Evolutionary conservation across 768 basidiomycete genomes (phyloP).

Genomic region (Mycena maculata): DNA sequence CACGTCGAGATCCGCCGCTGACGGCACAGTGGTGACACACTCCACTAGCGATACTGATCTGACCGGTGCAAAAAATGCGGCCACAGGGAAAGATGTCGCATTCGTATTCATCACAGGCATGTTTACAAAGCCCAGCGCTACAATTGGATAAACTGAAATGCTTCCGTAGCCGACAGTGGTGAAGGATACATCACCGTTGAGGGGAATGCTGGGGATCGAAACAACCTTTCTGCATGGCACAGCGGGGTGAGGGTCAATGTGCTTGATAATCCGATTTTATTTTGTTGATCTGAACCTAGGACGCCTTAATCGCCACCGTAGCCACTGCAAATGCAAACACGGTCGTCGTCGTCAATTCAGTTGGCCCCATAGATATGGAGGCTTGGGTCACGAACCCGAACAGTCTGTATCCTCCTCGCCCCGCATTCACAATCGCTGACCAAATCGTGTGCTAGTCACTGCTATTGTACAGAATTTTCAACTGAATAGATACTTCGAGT

Average conservation of each 20-base stretch:
- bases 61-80: conserved; percentile 55
- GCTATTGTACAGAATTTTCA: conserved; percentile 47
- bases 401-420: conserved; percentile 38
- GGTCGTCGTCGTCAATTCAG: conserved; percentile 75
- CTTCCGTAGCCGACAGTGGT: conserved; percentile 36
- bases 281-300: conserved; percentile 37
- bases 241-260: conserved; percentile 48
- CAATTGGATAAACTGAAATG: neutral
- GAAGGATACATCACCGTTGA: conserved; percentile 57
- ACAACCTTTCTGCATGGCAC: conserved; percentile 63
- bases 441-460: conserved; percentile 41
- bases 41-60: conserved; percentile 64
- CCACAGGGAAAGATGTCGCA: conserved; percentile 59
- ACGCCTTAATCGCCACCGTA: conserved; percentile 61
- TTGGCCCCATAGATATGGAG: conserved; percentile 70
- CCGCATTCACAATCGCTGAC: neutral
- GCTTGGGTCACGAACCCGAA: conserved; percentile 69
- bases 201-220: conserved; percentile 68
- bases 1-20: conserved; percentile 49
- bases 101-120: conserved; percentile 65
- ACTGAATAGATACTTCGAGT: neutral
- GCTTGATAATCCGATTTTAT: too few species aligned
- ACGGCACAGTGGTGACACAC: conserved; percentile 57
- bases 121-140: neutral
- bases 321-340: conserved; percentile 68